These are phyloP conservation scores for Amborella trichopoda DNA, from an alignment of 164 flowering plant species.

Conservation along the genomic window DNA sequence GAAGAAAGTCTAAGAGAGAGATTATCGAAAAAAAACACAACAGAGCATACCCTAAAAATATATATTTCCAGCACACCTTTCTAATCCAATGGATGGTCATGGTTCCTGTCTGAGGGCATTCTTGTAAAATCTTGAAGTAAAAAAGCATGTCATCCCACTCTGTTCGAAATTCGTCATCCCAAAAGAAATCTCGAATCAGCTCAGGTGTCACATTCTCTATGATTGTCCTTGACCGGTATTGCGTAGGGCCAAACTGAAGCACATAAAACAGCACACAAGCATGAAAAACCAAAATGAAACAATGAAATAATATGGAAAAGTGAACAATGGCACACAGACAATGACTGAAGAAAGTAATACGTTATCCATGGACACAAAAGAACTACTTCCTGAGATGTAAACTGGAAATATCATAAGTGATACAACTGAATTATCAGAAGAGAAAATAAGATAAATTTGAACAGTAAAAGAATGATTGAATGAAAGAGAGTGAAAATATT, in stretches of 20 bases:
- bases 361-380: too few species aligned
- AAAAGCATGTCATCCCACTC: constrained; percentile 77
- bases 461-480: too few species aligned
- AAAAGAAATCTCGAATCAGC: constrained; percentile 65
- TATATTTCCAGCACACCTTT: constrained; percentile 39
- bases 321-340: too few species aligned
- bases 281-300: too few species aligned
- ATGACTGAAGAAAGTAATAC: too few species aligned
- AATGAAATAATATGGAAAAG: too few species aligned
- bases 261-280: too few species aligned
- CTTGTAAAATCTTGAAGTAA: constrained; percentile 31
- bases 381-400: too few species aligned
- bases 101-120: constrained; percentile 51
- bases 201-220: constrained; percentile 70
- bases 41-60: constrained; percentile 1
- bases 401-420: too few species aligned
- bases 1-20: not conserved
- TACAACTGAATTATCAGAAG: too few species aligned
- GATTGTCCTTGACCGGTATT: constrained; percentile 53
- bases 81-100: constrained; percentile 70
- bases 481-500: too few species aligned
- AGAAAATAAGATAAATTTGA: too few species aligned
- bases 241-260: constrained; percentile 45
- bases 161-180: constrained; percentile 67
- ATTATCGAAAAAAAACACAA: not conserved